Evolutionary conservation across 139 green algal species (phyloP).

Genomic region (Yamagishiella unicocca): DNA sequence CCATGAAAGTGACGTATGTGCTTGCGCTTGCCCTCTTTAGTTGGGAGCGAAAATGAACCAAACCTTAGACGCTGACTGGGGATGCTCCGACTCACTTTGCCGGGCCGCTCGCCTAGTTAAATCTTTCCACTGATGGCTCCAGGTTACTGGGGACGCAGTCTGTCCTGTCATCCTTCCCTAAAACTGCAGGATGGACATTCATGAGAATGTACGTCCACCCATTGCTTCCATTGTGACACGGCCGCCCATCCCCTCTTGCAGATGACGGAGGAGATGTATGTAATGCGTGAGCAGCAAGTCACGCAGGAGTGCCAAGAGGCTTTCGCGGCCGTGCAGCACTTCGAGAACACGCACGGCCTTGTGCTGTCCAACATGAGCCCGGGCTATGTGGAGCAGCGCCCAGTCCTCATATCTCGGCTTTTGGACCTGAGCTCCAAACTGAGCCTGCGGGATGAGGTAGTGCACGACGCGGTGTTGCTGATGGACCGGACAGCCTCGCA

Average conservation of each 20-base stretch:
- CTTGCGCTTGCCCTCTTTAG: too few species aligned
- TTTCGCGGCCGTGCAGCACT: slow-evolving; percentile 77
- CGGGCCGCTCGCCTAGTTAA: too few species aligned
- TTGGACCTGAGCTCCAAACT: slow-evolving; percentile 59
- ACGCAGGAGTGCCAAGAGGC: slow-evolving; percentile 54
- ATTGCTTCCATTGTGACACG: too few species aligned
- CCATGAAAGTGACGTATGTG: too few species aligned
- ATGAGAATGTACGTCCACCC: background rate
- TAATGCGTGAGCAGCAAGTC: slow-evolving; percentile 41
- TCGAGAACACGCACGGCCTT: slow-evolving; percentile 80
- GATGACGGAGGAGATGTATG: slow-evolving; percentile 43
- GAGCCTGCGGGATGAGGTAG: slow-evolving; percentile 56
- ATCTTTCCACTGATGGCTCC: too few species aligned
- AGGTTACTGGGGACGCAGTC: too few species aligned
- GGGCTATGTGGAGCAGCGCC: slow-evolving; percentile 73
- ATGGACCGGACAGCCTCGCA: slow-evolving; percentile 76
- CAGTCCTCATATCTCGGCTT: slow-evolving; percentile 66
- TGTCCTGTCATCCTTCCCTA: too few species aligned
- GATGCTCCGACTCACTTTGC: too few species aligned
- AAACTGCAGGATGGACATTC: too few species aligned
- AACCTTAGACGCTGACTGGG: too few species aligned
- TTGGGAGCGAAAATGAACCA: too few species aligned
- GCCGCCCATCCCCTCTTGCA: slow-evolving; percentile 7
- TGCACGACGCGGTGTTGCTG: slow-evolving; percentile 82
- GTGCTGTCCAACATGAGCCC: slow-evolving; percentile 80